Percentiles rank a stretch among this genome's conserved stretches.
Evolutionary conservation across 2,329 filamentous ascomycete species (phyloP).

Genomic region (Clonostachys sp.): DNA sequence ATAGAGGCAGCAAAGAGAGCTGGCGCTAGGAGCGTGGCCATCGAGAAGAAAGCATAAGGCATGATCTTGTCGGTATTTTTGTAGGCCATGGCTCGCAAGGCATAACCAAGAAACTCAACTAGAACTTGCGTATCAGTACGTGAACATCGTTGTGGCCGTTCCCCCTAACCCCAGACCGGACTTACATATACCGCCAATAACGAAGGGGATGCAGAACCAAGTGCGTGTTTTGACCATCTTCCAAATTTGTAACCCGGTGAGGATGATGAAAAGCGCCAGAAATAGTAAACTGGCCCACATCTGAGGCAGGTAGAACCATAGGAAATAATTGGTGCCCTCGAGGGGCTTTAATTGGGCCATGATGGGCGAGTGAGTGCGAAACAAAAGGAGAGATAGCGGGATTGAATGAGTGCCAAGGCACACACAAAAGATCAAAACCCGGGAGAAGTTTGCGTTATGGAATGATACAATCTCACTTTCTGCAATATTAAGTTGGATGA

Average conservation of each 20-base stretch:
- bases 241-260: not conserved
- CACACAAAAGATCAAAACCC: too few relatives aligned
- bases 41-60: slow-evolving; percentile 6
- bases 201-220: not conserved
- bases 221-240: not conserved
- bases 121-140: not conserved
- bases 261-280: not conserved
- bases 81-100: not conserved
- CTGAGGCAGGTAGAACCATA: not conserved
- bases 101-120: not conserved
- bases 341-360: not conserved
- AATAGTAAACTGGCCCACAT: not conserved
- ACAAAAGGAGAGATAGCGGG: too few relatives aligned
- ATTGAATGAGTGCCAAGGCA: too few relatives aligned
- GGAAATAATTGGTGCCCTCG: not conserved
- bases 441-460: too few relatives aligned
- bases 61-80: not conserved
- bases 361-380: not conserved
- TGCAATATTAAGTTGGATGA: too few relatives aligned
- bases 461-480: too few relatives aligned
- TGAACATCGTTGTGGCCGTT: too few relatives aligned
- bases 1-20: slow-evolving; percentile 38
- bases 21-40: slow-evolving; percentile 32
- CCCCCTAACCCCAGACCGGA: not conserved
- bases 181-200: not conserved